Conservation (phyloP, 129 eudicot genomes). For the Deinandra increscens region DNA sequence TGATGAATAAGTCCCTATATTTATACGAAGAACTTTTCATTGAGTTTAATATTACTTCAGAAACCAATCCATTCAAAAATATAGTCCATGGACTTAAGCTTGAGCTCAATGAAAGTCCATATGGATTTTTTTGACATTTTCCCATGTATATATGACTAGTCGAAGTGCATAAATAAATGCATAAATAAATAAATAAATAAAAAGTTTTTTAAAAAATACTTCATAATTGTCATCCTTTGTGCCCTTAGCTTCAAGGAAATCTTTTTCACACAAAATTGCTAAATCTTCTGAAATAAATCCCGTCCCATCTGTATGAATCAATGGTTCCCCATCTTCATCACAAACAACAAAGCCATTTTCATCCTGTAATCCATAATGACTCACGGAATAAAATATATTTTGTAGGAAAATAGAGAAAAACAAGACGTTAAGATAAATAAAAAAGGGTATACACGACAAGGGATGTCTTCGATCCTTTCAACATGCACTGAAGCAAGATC, state of each 20-base stretch:
- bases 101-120: neutral
- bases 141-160: neutral
- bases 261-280: slow-evolving; percentile 57
- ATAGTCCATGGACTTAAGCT: neutral
- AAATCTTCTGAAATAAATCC: slow-evolving; percentile 82
- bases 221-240: slow-evolving; percentile 32
- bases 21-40: neutral
- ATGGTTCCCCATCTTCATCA: slow-evolving; percentile 60
- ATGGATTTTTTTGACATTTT: neutral
- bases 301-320: slow-evolving; percentile 88
- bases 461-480: slow-evolving; percentile 54
- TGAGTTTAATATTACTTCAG: neutral
- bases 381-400: neutral
- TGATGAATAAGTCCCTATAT: no score
- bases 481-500: slow-evolving; percentile 53
- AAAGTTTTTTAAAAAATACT: slow-evolving; percentile 40
- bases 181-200: neutral
- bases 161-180: neutral
- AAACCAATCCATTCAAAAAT: neutral
- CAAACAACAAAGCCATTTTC: slow-evolving; percentile 40
- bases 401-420: neutral
- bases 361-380: slow-evolving; percentile 37
- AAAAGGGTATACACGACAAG: slow-evolving; percentile 45
- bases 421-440: slow-evolving; percentile 1
- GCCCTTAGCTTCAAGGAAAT: slow-evolving; percentile 40